Conservation (phyloP, 306 rosid genomes). For the Cicer chorassanicum region DNA sequence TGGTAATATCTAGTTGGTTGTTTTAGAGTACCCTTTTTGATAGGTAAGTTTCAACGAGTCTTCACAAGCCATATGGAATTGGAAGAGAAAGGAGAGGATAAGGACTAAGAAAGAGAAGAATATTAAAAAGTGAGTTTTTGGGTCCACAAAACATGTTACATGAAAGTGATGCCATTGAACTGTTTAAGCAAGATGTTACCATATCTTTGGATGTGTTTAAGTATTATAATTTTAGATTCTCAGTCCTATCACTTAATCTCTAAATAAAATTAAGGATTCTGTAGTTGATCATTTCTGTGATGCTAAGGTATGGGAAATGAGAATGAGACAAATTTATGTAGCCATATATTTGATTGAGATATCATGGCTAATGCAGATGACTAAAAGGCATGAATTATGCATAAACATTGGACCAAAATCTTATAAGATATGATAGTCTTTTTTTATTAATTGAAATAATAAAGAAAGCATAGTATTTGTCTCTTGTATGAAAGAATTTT, state of each 20-base stretch:
- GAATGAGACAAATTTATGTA: conserved; percentile 24
- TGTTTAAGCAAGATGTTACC: conserved; percentile 26
- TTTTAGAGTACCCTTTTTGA: conserved; percentile 32
- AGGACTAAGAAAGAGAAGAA: conserved; percentile 39
- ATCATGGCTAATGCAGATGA: conserved; percentile 36
- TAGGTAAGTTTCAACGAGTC: conserved; percentile 30
- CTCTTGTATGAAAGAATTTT: conserved; percentile 32
- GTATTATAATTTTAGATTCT: conserved; percentile 37
- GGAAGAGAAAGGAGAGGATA: conserved; percentile 38
- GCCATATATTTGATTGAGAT: conserved; percentile 38
- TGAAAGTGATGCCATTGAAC: conserved; percentile 44
- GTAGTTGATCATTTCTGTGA: conserved; percentile 24
- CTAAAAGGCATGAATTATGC: conserved; percentile 47
- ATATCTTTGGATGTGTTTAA: conserved; percentile 36
- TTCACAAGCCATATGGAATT: conserved; percentile 43
- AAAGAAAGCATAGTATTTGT: conserved; percentile 36
- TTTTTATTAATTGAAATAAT: conserved; percentile 6
- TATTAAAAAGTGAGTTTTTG: conserved; percentile 22
- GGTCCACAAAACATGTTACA: conserved; percentile 40
- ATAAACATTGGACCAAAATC: conserved; percentile 52
- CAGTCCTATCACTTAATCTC: conserved; percentile 35
- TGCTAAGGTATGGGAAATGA: not conserved
- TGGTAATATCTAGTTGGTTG: conserved; percentile 34
- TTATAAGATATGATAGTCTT: conserved; percentile 41
- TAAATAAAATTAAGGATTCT: conserved; percentile 16